These are phyloP conservation scores for Alternaria sp. DNA, from an alignment of 2,329 filamentous ascomycete species.

Conservation along the genomic window DNA sequence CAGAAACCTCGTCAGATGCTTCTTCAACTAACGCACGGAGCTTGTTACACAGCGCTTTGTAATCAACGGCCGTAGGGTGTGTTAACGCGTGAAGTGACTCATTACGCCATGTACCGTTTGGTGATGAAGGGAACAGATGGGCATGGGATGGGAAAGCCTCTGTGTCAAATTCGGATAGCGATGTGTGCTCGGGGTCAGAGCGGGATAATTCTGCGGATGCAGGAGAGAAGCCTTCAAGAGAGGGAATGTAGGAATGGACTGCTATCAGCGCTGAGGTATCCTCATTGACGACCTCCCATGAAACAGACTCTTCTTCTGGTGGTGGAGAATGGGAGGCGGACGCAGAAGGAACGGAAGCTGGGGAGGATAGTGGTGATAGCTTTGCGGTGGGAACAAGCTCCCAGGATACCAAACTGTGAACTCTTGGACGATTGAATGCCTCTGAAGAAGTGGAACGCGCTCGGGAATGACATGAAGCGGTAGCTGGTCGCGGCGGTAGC, in stretches of 20 bases:
- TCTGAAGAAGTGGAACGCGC: background rate
- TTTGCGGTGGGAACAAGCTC: background rate
- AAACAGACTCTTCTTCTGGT: background rate
- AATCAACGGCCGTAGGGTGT: slow-evolving; percentile 1
- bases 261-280: background rate
- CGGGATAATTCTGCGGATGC: background rate
- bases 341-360: background rate
- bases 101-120: slow-evolving; percentile 18
- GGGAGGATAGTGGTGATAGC: background rate
- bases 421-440: background rate
- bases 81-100: background rate
- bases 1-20: slow-evolving; percentile 3
- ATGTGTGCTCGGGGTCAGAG: background rate
- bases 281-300: background rate
- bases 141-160: slow-evolving; percentile 16
- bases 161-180: slow-evolving; percentile 5
- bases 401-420: background rate
- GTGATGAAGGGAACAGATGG: slow-evolving; percentile 17
- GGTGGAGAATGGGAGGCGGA: background rate
- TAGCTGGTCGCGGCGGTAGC: background rate
- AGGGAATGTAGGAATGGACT: background rate
- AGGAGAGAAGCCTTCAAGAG: background rate
- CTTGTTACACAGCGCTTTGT: background rate
- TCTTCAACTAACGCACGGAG: slow-evolving; percentile 3
- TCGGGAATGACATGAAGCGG: background rate